Percentiles rank a stretch among this genome's conserved stretches.
phyloP scores from a whole-genome alignment of 2,329 filamentous ascomycete genomes.

The Aspergillus fischeri region DNA sequence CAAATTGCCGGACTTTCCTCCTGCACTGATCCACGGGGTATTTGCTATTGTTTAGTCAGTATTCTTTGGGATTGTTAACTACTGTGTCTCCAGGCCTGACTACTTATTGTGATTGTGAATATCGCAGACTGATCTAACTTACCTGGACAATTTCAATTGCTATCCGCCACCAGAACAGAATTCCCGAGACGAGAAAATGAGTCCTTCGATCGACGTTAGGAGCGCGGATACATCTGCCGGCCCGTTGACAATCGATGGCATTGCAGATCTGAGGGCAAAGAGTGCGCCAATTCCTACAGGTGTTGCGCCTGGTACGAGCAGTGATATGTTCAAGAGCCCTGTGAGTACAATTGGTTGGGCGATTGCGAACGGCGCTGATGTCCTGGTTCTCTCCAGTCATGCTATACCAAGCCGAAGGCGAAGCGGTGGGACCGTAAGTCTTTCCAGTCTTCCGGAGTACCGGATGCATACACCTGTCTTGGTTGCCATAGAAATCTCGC shows the following conservation, averaged over 20 bases:
- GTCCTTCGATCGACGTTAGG: slow-evolving; percentile 21
- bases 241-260: slow-evolving; percentile 60
- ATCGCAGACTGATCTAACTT: background rate
- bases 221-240: slow-evolving; percentile 16
- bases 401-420: slow-evolving; percentile 65
- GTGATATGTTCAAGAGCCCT: slow-evolving; percentile 77
- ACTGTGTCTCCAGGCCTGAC: background rate
- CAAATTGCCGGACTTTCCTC: slow-evolving; percentile 1
- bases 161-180: background rate
- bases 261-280: slow-evolving; percentile 66
- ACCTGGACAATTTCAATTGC: background rate
- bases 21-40: background rate
- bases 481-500: background rate
- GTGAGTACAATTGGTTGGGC: slow-evolving; percentile 41
- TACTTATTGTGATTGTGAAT: background rate
- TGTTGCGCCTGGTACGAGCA: slow-evolving; percentile 71
- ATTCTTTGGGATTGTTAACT: background rate
- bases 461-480: background rate
- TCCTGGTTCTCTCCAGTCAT: slow-evolving; percentile 29
- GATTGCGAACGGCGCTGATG: slow-evolving; percentile 5
- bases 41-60: background rate
- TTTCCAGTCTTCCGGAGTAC: background rate
- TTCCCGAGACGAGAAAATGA: slow-evolving; percentile 18
- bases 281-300: slow-evolving; percentile 65
- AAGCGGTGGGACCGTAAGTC: slow-evolving; percentile 79